Evolutionary conservation across 2,329 filamentous ascomycete species (phyloP).

Genomic region (Metarhizium guizhouense): DNA sequence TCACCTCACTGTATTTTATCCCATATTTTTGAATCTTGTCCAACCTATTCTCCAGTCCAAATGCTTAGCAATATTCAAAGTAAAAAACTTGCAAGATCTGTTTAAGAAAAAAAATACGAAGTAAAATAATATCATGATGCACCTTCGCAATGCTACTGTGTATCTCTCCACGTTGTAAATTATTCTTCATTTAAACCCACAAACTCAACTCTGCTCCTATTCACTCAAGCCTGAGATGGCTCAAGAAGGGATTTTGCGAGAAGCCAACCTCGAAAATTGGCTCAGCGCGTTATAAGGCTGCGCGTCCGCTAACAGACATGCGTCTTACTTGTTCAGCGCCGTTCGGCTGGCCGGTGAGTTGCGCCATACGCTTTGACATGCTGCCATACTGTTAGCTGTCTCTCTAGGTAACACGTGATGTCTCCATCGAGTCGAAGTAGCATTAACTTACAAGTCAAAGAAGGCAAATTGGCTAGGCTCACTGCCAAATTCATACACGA

Average conservation of each 20-base stretch:
- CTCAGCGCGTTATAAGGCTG: not conserved
- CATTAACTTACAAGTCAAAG: slow-evolving; percentile 79
- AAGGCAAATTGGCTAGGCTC: slow-evolving; percentile 94
- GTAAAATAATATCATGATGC: not conserved
- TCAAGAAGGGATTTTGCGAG: not conserved
- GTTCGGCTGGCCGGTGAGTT: slow-evolving; percentile 22
- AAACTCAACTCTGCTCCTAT: not conserved
- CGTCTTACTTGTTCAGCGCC: slow-evolving; percentile 19
- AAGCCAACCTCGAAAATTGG: not conserved
- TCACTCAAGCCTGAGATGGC: not conserved
- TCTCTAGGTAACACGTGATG: not conserved
- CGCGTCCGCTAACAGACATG: slow-evolving; percentile 14
- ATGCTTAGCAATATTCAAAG: not conserved
- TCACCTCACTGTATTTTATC: not conserved
- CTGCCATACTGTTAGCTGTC: slow-evolving; percentile 24
- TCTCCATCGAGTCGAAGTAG: not conserved
- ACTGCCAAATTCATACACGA: slow-evolving; percentile 93
- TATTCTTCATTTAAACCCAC: not conserved
- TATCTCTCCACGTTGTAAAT: not conserved
- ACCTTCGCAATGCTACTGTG: not conserved
- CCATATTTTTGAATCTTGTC: not conserved
- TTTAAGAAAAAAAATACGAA: not conserved
- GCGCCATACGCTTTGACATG: slow-evolving; percentile 57
- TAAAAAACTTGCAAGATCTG: not conserved
- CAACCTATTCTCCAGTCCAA: not conserved